phyloP scores from a whole-genome alignment of 768 basidiomycete species.

The Hypholoma fasciculare region DNA sequence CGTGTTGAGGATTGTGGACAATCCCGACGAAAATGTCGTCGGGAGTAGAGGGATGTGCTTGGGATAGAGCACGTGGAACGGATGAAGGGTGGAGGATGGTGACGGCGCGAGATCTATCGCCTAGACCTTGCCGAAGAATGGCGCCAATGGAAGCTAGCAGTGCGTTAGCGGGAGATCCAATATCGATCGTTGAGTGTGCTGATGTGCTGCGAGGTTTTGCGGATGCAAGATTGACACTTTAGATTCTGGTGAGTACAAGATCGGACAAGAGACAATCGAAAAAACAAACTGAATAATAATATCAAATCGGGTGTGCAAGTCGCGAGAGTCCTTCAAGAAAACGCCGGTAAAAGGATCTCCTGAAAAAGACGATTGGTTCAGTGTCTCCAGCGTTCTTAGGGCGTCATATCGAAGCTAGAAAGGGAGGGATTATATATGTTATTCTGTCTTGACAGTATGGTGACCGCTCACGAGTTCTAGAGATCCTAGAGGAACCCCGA shows the following conservation, averaged over 20 bases:
- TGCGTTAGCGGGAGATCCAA: slow-evolving; percentile 58
- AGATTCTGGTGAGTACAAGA: background rate
- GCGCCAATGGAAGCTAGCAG: slow-evolving; percentile 52
- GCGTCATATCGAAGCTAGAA: slow-evolving; percentile 77
- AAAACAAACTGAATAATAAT: slow-evolving; percentile 58
- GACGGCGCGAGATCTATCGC: slow-evolving; percentile 67
- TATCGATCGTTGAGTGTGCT: slow-evolving; percentile 50
- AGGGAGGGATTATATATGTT: background rate
- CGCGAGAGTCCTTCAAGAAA: slow-evolving; percentile 73
- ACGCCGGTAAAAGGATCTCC: slow-evolving; percentile 68
- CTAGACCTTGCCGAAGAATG: slow-evolving; percentile 65
- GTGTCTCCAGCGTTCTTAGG: slow-evolving; percentile 60
- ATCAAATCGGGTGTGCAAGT: slow-evolving; percentile 72
- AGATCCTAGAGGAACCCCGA: slow-evolving; percentile 73
- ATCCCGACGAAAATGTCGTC: slow-evolving; percentile 70
- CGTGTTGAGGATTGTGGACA: slow-evolving; percentile 67
- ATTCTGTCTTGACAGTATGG: background rate
- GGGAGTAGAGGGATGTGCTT: slow-evolving; percentile 52
- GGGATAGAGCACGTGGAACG: slow-evolving; percentile 44
- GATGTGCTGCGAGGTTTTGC: slow-evolving; percentile 45
- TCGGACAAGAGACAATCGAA: background rate
- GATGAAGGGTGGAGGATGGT: slow-evolving; percentile 58
- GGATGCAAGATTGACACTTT: slow-evolving; percentile 57
- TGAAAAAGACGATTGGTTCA: slow-evolving; percentile 47
- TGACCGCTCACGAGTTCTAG: slow-evolving; percentile 63